Evolutionary conservation across 2,329 filamentous ascomycete species (phyloP), one percentile per base, ranked within the genome.

Genomic region (Phyllosticta citrichinensis): DNA sequence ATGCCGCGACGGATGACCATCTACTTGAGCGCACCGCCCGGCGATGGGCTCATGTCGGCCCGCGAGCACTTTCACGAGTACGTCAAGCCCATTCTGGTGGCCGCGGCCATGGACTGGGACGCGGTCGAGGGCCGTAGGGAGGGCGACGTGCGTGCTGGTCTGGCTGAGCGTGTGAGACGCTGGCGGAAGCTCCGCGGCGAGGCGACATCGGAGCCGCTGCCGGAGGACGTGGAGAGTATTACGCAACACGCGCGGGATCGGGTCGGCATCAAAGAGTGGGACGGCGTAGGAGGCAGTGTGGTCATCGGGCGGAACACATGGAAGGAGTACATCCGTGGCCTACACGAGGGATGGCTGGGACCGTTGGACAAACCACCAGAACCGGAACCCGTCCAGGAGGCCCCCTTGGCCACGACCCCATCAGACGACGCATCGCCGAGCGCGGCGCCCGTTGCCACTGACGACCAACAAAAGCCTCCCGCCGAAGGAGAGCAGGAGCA

Each of bases 21-120:
- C 62, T 94, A 90, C 73, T 80, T 99, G 59, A 85, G 89, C 64
- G 87, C 88, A 3, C 92, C 94, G 5, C 94, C 94, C 0, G 90
- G 87, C 12, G 93, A 97, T 74, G 87, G 90, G 5, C 77, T 97
- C 59, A 83, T 91, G 61, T 76, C 84, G 52, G 89, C 92, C n/a
- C 88, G 96, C 68, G 91, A 97, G 67, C 92, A 97, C 75, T 99
- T 96, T 75, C 87, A 91, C 69, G 90, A 96, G 73, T 99, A 97
- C 71, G 84, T 97, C 52, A 97, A 97, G 79, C 94, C 94, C 1
- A 83, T 99, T 25, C 77, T 99, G 50, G 89, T 94, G 3, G 88
- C 91, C 2, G 93, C 90, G 1, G 92, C 92, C 0, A 77, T 97
- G 70, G 94, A 99, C 73, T 97, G 95, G 86, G 93, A 97, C 68